Evolutionary conservation across 23 red algal species (phyloP).

Genomic region (Chondrus crispus): DNA sequence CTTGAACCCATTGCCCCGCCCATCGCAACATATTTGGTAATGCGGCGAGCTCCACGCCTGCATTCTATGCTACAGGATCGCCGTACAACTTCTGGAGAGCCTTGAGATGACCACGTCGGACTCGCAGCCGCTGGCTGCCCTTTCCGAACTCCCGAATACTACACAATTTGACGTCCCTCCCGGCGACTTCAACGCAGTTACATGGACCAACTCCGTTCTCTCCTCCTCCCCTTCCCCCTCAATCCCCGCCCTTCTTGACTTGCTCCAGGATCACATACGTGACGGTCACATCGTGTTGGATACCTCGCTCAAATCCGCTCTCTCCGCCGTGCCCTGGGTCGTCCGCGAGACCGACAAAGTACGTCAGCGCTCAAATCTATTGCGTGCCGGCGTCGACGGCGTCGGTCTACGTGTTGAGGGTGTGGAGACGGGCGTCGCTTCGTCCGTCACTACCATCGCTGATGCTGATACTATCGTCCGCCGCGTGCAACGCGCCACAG

Average conservation of each 20-base stretch:
- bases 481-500: conserved; percentile 57
- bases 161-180: conserved; percentile 34
- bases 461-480: conserved; percentile 69
- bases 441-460: conserved; percentile 66
- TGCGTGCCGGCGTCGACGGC: conserved; percentile 56
- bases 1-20: no score
- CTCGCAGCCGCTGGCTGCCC: no score
- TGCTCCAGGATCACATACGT: conserved; percentile 10
- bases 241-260: background rate
- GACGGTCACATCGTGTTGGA: conserved; percentile 49
- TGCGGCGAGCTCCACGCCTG: no score
- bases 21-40: no score
- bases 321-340: conserved; percentile 59
- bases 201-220: conserved; percentile 54
- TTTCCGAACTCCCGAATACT: background rate
- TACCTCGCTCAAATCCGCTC: conserved; percentile 25
- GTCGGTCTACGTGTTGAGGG: conserved; percentile 65
- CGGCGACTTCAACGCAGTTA: conserved; percentile 22
- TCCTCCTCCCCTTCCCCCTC: conserved; percentile 3
- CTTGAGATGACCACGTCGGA: no score
- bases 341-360: conserved; percentile 68
- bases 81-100: no score
- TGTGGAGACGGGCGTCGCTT: conserved; percentile 61
- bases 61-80: no score
- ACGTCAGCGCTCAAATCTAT: conserved; percentile 41